Conservation (phyloP, 257 asterid genomes). For the Nicotiana paniculata region DNA sequence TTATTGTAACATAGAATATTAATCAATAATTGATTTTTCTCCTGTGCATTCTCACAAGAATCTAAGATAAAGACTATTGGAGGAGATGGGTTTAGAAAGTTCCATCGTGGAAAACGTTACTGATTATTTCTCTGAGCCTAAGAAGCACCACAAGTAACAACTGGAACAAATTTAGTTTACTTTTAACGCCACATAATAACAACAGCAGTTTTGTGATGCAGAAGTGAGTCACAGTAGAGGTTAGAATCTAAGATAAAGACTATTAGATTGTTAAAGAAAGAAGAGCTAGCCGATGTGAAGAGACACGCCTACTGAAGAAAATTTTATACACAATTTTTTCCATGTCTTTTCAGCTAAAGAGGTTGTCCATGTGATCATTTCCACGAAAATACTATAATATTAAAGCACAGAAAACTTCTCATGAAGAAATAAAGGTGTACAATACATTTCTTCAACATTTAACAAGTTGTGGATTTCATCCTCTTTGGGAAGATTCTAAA, state of each 20-base stretch:
- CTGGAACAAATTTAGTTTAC: neutral
- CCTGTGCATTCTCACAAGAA: no score
- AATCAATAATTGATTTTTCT: no score
- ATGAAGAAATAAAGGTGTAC: neutral
- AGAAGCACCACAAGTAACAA: neutral
- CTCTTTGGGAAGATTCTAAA: neutral
- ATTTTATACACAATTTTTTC: neutral
- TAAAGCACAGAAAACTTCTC: neutral
- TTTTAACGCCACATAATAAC: neutral
- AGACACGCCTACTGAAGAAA: neutral
- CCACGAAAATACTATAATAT: neutral
- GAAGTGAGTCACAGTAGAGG: neutral
- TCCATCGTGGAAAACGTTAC: neutral
- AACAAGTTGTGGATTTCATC: neutral
- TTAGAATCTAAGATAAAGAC: neutral
- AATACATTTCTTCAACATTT: neutral
- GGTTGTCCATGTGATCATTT: neutral
- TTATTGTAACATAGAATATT: no score
- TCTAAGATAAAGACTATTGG: no score
- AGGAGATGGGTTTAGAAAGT: neutral
- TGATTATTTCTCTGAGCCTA: neutral
- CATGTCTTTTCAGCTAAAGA: neutral
- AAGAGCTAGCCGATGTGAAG: neutral
- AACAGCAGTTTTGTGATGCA: neutral
- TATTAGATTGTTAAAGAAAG: neutral